A percentile compares a stretch with the other conserved stretches of the same genome.
These are phyloP conservation scores for Tylopilus sp. DNA, from an alignment of 1,284 basidiomycete genomes.

Conservation along the genomic window DNA sequence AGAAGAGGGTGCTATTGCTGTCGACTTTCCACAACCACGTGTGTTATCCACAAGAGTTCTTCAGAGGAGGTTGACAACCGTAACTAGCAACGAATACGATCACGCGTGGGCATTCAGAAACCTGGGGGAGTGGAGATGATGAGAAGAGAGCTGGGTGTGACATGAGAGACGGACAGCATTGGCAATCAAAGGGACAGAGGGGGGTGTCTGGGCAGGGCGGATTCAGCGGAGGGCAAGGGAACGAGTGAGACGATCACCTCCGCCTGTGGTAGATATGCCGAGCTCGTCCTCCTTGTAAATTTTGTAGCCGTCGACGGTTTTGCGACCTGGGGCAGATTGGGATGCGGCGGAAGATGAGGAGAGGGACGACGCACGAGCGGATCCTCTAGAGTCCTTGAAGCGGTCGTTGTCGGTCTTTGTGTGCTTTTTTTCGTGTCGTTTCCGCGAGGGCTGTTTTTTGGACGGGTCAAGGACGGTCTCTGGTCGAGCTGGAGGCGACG, in stretches of 20 bases:
- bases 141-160: background rate
- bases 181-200: slow-evolving; percentile 78
- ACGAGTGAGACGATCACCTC: slow-evolving; percentile 51
- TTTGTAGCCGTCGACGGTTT: slow-evolving; percentile 80
- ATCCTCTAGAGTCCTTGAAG: slow-evolving; percentile 77
- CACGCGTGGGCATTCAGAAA: slow-evolving; percentile 36
- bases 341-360: slow-evolving; percentile 2
- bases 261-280: slow-evolving; percentile 67
- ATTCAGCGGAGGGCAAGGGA: slow-evolving; percentile 18
- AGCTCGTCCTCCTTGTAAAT: slow-evolving; percentile 89
- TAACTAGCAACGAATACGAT: background rate
- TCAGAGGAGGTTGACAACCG: background rate
- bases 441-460: slow-evolving; percentile 11
- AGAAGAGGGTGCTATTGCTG: background rate
- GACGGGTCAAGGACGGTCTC: slow-evolving; percentile 27
- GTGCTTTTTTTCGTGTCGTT: slow-evolving; percentile 25
- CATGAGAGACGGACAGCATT: slow-evolving; percentile 63
- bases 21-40: too few relatives aligned
- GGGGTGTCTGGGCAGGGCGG: slow-evolving; percentile 50
- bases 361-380: slow-evolving; percentile 54
- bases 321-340: slow-evolving; percentile 52
- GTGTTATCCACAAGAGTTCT: background rate
- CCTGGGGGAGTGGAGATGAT: slow-evolving; percentile 32
- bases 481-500: slow-evolving; percentile 13
- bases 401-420: slow-evolving; percentile 44